A percentile compares a stretch with the other conserved stretches of the same genome.
Conservation (phyloP, 2,329 filamentous ascomycete genomes). For the Capronia coronata region DNA sequence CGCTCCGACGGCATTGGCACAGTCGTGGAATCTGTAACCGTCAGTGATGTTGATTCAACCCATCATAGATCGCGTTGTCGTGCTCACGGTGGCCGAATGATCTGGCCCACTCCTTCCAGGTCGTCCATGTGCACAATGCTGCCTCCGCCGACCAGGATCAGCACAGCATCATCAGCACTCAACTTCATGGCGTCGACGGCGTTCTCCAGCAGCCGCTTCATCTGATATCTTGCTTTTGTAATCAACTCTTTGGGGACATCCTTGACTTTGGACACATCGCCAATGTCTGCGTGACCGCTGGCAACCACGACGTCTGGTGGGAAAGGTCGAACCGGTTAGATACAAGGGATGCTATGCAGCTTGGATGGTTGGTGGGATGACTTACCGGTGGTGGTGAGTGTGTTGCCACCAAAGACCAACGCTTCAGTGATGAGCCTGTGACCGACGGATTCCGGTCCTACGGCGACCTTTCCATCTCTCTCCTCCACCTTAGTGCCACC, state of each 20-base stretch:
- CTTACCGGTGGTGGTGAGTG: conserved; percentile 50
- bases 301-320: conserved; percentile 47
- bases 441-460: conserved; percentile 55
- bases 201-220: conserved; percentile 45
- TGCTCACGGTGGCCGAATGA: conserved; percentile 50
- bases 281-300: conserved; percentile 30
- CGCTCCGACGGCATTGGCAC: conserved; percentile 56
- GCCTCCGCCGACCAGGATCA: conserved; percentile 55
- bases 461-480: conserved; percentile 33
- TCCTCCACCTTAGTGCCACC: conserved; percentile 45
- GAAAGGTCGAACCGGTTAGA: too few relatives aligned
- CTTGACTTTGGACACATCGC: conserved; percentile 26
- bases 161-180: conserved; percentile 44
- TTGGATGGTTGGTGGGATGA: too few relatives aligned
- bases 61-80: too few relatives aligned
- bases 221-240: conserved; percentile 34
- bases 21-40: conserved; percentile 45
- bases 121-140: conserved; percentile 47
- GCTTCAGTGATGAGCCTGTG: conserved; percentile 45
- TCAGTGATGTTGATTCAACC: too few relatives aligned
- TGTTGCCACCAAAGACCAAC: conserved; percentile 49
- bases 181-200: conserved; percentile 53
- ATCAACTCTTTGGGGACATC: conserved; percentile 32
- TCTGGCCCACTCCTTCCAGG: conserved; percentile 44
- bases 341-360: too few relatives aligned